phyloP scores from a whole-genome alignment of 2,329 filamentous ascomycete genomes.

The Monilinia fructicola region DNA sequence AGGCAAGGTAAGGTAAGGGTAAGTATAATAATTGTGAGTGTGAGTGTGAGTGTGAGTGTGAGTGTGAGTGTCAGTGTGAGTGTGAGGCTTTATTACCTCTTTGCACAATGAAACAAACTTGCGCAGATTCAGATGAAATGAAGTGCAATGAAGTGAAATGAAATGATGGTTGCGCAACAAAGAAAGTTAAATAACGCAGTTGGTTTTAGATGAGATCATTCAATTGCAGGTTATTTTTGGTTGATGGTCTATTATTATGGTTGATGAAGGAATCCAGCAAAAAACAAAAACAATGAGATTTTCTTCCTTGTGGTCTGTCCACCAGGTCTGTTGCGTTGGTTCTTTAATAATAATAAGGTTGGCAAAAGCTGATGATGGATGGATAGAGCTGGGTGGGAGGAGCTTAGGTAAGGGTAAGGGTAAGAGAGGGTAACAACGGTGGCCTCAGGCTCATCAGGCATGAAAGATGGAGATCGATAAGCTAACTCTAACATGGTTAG shows the following conservation, averaged over 20 bases:
- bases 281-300: neutral
- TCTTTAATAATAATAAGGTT: neutral
- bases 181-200: neutral
- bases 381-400: neutral
- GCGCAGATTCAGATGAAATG: constrained; percentile 3
- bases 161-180: constrained; percentile 13
- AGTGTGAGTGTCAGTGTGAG: no score
- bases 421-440: no score
- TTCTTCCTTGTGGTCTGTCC: neutral
- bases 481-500: neutral
- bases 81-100: neutral
- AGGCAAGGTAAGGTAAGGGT: neutral
- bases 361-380: neutral
- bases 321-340: neutral
- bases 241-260: neutral
- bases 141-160: neutral
- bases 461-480: constrained; percentile 3
- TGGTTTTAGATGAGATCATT: neutral
- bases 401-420: neutral
- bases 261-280: neutral
- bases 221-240: neutral
- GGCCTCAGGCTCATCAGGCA: neutral
- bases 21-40: no score
- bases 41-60: no score
- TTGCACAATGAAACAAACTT: neutral